Percentiles rank a stretch among this genome's conserved stretches.
Conservation (phyloP, 2,329 filamentous ascomycete genomes). For the Diatrype stigma region DNA sequence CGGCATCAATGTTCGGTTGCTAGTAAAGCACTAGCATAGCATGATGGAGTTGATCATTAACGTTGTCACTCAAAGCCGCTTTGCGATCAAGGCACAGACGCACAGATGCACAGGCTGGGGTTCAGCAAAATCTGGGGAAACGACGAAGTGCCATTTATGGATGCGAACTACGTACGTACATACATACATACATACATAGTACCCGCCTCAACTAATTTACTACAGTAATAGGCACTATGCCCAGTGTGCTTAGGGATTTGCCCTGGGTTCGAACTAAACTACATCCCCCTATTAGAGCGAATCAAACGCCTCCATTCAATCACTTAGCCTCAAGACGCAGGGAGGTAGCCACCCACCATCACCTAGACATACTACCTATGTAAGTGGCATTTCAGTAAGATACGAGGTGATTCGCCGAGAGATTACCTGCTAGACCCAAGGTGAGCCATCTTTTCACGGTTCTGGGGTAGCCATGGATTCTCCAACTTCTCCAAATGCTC, state of each 20-base stretch:
- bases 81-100: background rate
- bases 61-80: background rate
- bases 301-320: too few species aligned
- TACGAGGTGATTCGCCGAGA: background rate
- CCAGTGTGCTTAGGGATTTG: too few species aligned
- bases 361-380: too few species aligned
- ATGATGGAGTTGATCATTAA: background rate
- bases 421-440: background rate
- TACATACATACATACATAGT: too few species aligned
- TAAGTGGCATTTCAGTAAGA: background rate
- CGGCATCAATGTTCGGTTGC: background rate
- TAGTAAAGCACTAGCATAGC: background rate
- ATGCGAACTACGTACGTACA: too few species aligned
- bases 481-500: background rate
- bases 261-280: background rate
- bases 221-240: too few species aligned
- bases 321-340: too few species aligned
- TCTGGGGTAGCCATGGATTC: background rate
- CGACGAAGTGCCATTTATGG: background rate
- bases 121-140: background rate
- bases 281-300: too few species aligned
- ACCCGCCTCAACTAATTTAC: background rate
- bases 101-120: too few species aligned
- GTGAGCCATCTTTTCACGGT: background rate
- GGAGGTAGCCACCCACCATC: too few species aligned